Evolutionary conservation across 163 green algal species (phyloP).

Genomic region (Dunaliella salina): DNA sequence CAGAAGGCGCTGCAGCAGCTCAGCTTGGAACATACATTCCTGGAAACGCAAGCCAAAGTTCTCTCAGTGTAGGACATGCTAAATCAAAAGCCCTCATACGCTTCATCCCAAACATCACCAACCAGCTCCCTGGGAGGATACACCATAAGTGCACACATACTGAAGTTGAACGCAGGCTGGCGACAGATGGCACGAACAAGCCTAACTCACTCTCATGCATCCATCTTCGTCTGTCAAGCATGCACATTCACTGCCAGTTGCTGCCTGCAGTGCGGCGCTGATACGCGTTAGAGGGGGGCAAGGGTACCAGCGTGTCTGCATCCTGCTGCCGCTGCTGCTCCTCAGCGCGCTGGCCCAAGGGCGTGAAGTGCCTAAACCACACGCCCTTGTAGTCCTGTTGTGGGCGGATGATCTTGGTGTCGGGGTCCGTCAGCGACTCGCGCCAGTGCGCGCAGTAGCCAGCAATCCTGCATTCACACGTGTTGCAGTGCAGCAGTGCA

Average conservation of each 20-base stretch:
- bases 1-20: too few species aligned
- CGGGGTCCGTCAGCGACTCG: conserved; percentile 88
- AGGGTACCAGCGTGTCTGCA: conserved; percentile 30
- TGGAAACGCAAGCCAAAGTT: too few species aligned
- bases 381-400: conserved; percentile 95
- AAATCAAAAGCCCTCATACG: too few species aligned
- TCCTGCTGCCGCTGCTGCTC: conserved; percentile 6
- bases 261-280: conserved; percentile 65
- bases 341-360: conserved; percentile 26
- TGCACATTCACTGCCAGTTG: conserved; percentile 47
- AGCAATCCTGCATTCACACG: conserved; percentile 53
- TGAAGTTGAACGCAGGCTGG: too few species aligned
- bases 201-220: too few species aligned
- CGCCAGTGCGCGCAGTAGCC: conserved; percentile 97
- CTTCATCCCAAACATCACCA: too few species aligned
- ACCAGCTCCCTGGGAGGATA: too few species aligned
- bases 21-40: too few species aligned
- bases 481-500: neutral
- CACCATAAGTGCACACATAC: too few species aligned
- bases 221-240: too few species aligned
- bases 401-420: conserved; percentile 94
- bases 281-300: conserved; percentile 77
- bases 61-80: too few species aligned
- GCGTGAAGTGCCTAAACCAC: conserved; percentile 70
- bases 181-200: too few species aligned